A percentile compares a stretch with the other conserved stretches of the same genome.
Conservation (phyloP, 495 filamentous ascomycete species). For the Penicillium pulvis region DNA sequence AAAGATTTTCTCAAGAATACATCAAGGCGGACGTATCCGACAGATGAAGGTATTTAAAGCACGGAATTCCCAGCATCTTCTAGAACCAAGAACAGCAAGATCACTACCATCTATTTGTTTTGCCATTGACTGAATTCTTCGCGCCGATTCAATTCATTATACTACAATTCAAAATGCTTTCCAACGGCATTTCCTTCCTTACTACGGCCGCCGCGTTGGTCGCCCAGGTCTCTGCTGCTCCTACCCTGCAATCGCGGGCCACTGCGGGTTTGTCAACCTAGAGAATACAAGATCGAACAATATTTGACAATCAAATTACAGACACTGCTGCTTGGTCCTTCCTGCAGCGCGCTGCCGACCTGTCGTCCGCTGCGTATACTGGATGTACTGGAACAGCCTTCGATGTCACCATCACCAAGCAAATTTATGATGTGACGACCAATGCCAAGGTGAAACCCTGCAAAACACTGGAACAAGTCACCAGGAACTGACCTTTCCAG, state of each 20-base stretch:
- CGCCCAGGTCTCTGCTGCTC: conserved; percentile 18
- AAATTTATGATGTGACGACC: conserved; percentile 25
- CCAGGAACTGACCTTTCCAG: conserved; percentile 9
- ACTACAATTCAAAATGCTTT: conserved; percentile 16
- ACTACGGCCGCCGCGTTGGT: conserved; percentile 12
- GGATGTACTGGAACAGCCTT: conserved; percentile 33
- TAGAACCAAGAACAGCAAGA: background rate
- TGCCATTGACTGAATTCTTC: background rate
- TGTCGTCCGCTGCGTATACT: conserved; percentile 38
- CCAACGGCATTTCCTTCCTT: background rate
- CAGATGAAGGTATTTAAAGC: background rate
- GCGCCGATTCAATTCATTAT: background rate
- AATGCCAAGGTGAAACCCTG: conserved; percentile 27
- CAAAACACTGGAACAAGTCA: background rate
- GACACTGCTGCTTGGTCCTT: conserved; percentile 24
- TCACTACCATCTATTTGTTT: background rate
- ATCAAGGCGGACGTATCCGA: background rate
- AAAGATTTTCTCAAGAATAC: background rate
- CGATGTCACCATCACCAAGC: conserved; percentile 38
- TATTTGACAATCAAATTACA: conserved; percentile 15
- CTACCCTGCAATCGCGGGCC: conserved; percentile 19
- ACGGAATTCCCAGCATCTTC: background rate
- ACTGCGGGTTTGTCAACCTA: conserved; percentile 17
- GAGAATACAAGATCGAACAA: background rate
- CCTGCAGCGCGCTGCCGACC: conserved; percentile 34